A percentile compares a stretch with the other conserved stretches of the same genome.
phyloP scores from a whole-genome alignment of 306 rosid species.

The Cyamopsis tetragonoloba region DNA sequence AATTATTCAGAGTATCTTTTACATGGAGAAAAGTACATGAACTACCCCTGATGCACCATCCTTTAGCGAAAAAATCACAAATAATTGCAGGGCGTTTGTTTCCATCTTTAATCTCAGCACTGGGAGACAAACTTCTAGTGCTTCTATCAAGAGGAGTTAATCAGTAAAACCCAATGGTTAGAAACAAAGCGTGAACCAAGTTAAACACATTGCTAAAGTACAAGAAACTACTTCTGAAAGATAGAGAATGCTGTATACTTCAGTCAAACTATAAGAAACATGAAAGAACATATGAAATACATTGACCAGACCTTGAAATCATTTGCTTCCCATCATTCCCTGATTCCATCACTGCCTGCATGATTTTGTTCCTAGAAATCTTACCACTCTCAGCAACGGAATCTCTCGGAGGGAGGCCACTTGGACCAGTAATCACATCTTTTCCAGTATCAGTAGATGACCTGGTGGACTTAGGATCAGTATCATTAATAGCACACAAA shows the following conservation, averaged over 20 bases:
- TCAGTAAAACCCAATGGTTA: slow-evolving; percentile 49
- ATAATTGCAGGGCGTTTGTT: slow-evolving; percentile 48
- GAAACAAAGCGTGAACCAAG: slow-evolving; percentile 33
- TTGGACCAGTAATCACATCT: slow-evolving; percentile 35
- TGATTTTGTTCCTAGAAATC: slow-evolving; percentile 27
- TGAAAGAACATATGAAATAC: slow-evolving; percentile 15
- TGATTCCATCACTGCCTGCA: slow-evolving; percentile 38
- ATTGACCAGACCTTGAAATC: slow-evolving; percentile 54
- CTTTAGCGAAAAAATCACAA: slow-evolving; percentile 79
- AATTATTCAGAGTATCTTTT: slow-evolving; percentile 37
- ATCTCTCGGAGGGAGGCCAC: slow-evolving; percentile 10
- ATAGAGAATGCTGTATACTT: neutral
- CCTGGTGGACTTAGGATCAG: slow-evolving; percentile 29
- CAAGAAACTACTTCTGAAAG: slow-evolving; percentile 26
- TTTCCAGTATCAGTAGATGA: slow-evolving; percentile 34
- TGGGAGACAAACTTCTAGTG: slow-evolving; percentile 45
- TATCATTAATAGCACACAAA: slow-evolving; percentile 30
- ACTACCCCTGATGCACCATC: slow-evolving; percentile 92
- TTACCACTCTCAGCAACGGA: slow-evolving; percentile 24
- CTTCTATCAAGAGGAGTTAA: slow-evolving; percentile 42
- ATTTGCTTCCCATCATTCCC: slow-evolving; percentile 36
- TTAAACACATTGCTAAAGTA: slow-evolving; percentile 26
- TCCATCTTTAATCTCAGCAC: slow-evolving; percentile 45
- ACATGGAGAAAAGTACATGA: slow-evolving; percentile 84
- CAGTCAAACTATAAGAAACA: slow-evolving; percentile 21